A percentile compares a stretch with the other conserved stretches of the same genome.
Conservation (phyloP, 352 stramenopile species). For the Phytophthora lateralis region DNA sequence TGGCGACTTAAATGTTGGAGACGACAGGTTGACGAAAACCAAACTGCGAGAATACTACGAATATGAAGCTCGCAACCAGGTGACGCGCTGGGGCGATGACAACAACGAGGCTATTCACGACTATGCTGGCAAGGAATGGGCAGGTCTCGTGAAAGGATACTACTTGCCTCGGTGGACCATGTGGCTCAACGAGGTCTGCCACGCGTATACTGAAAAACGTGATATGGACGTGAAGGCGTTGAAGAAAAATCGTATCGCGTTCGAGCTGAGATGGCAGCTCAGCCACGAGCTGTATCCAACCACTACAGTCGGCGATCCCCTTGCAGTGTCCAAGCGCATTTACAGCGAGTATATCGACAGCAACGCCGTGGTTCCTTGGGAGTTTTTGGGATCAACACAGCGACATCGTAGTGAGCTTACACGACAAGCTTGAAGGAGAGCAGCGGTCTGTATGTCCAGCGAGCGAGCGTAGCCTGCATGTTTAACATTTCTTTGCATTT, state of each 20-base stretch:
- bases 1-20: slow-evolving; percentile 27
- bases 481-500: neutral
- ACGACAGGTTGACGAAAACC: slow-evolving; percentile 5
- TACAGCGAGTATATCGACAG: slow-evolving; percentile 55
- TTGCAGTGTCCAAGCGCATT: slow-evolving; percentile 57
- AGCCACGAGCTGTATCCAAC: slow-evolving; percentile 55
- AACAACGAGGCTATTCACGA: slow-evolving; percentile 79
- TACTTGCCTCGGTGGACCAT: slow-evolving; percentile 78
- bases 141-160: slow-evolving; percentile 70
- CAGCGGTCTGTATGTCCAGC: neutral
- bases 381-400: slow-evolving; percentile 13
- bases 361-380: slow-evolving; percentile 17
- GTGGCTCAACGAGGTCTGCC: slow-evolving; percentile 72
- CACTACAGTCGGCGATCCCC: slow-evolving; percentile 41
- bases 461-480: neutral
- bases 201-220: slow-evolving; percentile 58
- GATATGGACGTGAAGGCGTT: slow-evolving; percentile 54
- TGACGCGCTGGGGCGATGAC: slow-evolving; percentile 78
- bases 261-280: slow-evolving; percentile 78
- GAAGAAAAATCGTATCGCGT: slow-evolving; percentile 48
- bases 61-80: slow-evolving; percentile 80
- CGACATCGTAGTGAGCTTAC: slow-evolving; percentile 6
- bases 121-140: slow-evolving; percentile 80
- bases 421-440: neutral
- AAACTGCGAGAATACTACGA: slow-evolving; percentile 67